Conservation (phyloP, 2,329 filamentous ascomycete species). For the Fusarium sp. region DNA sequence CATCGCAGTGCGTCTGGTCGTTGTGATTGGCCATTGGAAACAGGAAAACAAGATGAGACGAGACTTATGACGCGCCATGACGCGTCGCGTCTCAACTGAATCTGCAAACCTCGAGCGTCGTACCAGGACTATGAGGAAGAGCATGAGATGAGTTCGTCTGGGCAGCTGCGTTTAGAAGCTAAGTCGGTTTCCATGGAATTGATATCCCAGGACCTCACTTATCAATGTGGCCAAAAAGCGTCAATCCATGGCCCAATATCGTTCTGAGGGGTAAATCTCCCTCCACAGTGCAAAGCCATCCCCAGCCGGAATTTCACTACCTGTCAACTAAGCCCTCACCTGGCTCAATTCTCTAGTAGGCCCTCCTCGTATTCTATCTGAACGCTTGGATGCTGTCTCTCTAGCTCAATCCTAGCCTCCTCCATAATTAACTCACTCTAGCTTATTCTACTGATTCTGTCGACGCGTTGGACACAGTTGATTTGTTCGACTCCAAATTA, state of each 20-base stretch:
- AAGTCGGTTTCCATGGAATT: not conserved
- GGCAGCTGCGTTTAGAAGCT: too few relatives aligned
- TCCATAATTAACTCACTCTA: too few relatives aligned
- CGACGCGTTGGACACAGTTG: too few relatives aligned
- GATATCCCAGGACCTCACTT: constrained; percentile 1
- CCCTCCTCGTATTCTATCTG: too few relatives aligned
- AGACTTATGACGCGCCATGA: constrained; percentile 5
- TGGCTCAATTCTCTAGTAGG: too few relatives aligned
- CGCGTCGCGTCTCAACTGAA: constrained; percentile 2
- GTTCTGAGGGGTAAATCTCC: constrained; percentile 1
- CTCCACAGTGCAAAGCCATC: constrained; percentile 1
- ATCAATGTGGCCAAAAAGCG: not conserved
- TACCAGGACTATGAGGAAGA: not conserved
- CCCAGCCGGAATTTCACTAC: not conserved
- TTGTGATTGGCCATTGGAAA: constrained; percentile 5
- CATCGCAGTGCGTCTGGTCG: not conserved
- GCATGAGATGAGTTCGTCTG: constrained; percentile 4
- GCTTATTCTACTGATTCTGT: too few relatives aligned
- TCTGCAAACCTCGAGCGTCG: constrained; percentile 1
- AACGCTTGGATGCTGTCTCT: too few relatives aligned
- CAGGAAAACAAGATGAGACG: not conserved
- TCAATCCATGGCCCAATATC: not conserved
- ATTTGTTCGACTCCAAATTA: too few relatives aligned
- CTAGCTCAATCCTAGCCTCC: too few relatives aligned
- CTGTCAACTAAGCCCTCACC: too few relatives aligned